Evolutionary conservation across 768 basidiomycete species (phyloP).

Genomic region (Tulasnella sp.): DNA sequence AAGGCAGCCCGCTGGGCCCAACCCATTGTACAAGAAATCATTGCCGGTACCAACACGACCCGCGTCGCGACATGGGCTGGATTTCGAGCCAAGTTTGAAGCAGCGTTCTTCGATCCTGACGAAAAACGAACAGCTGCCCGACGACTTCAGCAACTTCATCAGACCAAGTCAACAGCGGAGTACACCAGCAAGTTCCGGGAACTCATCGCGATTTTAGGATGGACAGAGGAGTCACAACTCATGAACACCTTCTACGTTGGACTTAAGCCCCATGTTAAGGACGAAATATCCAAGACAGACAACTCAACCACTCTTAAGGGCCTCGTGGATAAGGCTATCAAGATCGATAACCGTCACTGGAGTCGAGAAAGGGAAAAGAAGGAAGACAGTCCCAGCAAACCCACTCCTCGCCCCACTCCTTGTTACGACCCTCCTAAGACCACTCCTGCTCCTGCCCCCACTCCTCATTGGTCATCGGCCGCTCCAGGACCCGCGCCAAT

Average conservation of each 20-base stretch:
- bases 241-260: neutral
- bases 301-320: neutral
- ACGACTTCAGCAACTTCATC: neutral
- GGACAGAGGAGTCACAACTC: neutral
- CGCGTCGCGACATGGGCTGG: neutral
- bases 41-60: neutral
- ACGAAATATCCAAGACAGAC: neutral
- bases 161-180: neutral
- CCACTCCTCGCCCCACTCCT: too few relatives aligned
- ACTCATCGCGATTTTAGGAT: neutral
- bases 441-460: too few relatives aligned
- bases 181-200: neutral
- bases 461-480: too few relatives aligned
- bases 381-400: neutral
- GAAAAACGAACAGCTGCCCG: too few relatives aligned
- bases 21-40: neutral
- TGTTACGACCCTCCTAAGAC: too few relatives aligned
- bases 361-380: neutral
- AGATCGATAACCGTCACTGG: neutral
- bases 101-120: too few relatives aligned
- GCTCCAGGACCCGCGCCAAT: too few relatives aligned
- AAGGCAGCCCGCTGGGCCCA: neutral
- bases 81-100: neutral
- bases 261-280: neutral
- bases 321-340: neutral